Percentiles rank a stretch among this genome's conserved stretches.
These are phyloP conservation scores for Ballota nigra DNA, from an alignment of 257 asterid genomes.

Conservation along the genomic window DNA sequence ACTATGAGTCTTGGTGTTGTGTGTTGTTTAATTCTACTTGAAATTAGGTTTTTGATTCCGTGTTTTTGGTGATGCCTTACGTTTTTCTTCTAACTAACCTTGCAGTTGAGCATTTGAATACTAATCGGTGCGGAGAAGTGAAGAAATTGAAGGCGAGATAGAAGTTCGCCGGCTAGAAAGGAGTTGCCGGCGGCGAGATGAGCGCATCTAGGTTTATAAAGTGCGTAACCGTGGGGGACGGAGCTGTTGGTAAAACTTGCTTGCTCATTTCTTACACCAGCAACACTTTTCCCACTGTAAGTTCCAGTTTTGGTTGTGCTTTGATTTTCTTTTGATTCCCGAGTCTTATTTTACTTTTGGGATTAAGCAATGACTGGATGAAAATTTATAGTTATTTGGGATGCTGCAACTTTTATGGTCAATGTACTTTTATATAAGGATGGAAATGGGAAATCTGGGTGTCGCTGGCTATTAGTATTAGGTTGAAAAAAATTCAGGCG, in stretches of 20 bases:
- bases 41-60: slow-evolving; percentile 29
- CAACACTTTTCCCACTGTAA: slow-evolving; percentile 70
- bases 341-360: not conserved
- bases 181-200: slow-evolving; percentile 51
- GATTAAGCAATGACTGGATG: not conserved
- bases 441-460: not conserved
- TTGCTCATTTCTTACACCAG: slow-evolving; percentile 74
- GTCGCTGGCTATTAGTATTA: too few species aligned
- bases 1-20: slow-evolving; percentile 28
- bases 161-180: slow-evolving; percentile 9
- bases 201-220: slow-evolving; percentile 75
- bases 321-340: not conserved
- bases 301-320: not conserved
- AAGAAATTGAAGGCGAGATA: slow-evolving; percentile 5
- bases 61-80: slow-evolving; percentile 15
- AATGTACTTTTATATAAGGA: not conserved
- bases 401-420: slow-evolving; percentile 4
- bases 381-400: not conserved
- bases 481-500: not conserved
- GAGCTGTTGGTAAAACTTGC: slow-evolving; percentile 87
- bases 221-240: slow-evolving; percentile 85
- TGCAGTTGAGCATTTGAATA: slow-evolving; percentile 21
- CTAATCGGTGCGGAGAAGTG: not conserved
- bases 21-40: slow-evolving; percentile 24
- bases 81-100: slow-evolving; percentile 12